Conservation (phyloP, 441 rosid species). For the Adansonia gregorii region DNA sequence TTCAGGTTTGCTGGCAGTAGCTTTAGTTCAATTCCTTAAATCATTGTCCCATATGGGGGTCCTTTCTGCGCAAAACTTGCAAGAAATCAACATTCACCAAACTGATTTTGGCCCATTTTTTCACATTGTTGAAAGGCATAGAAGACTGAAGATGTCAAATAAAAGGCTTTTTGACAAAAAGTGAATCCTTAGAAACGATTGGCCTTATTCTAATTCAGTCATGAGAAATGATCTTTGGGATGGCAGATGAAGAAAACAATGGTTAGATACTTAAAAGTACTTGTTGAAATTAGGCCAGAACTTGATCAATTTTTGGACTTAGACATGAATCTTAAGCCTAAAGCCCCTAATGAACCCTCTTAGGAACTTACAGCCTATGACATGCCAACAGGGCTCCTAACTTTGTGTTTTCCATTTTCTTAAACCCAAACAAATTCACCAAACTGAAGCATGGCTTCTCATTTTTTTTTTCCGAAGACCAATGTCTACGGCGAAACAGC, state of each 20-base stretch:
- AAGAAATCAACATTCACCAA: not conserved
- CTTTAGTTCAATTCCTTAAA: not conserved
- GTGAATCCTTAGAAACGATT: not conserved
- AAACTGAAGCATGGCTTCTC: constrained; percentile 40
- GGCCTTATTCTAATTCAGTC: not conserved
- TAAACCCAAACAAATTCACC: constrained; percentile 51
- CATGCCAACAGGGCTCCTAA: constrained; percentile 43
- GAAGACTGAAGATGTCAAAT: not conserved
- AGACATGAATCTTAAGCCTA: not conserved
- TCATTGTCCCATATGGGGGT: not conserved
- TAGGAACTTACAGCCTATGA: constrained; percentile 19
- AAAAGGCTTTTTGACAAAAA: not conserved
- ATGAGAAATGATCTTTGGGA: not conserved
- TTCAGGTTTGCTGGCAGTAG: not conserved
- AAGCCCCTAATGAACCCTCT: not conserved
- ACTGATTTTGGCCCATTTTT: not conserved
- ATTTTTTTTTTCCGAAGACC: constrained; percentile 33
- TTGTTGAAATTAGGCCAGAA: not conserved
- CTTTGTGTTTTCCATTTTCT: constrained; percentile 36
- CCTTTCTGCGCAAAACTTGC: not conserved
- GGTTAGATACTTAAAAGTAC: not conserved
- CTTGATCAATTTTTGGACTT: not conserved
- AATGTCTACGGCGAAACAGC: constrained; percentile 38
- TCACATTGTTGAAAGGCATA: not conserved
- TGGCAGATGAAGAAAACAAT: not conserved